A percentile compares a stretch with the other conserved stretches of the same genome.
Evolutionary conservation across 2,329 filamentous ascomycete species (phyloP).

Genomic region (Cladophialophora immunda): DNA sequence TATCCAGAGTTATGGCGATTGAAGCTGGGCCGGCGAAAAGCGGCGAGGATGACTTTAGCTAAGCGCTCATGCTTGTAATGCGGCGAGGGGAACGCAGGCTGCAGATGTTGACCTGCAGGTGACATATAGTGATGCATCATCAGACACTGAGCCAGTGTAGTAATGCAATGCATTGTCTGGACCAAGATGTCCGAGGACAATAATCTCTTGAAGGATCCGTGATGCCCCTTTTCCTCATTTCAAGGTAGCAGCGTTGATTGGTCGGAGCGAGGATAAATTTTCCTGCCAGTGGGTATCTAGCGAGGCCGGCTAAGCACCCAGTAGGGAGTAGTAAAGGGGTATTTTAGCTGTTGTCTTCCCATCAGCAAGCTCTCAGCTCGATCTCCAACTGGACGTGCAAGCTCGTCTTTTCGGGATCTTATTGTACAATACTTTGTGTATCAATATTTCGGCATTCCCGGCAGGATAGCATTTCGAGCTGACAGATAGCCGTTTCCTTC

Average conservation of each 20-base stretch:
- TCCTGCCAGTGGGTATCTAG: conserved; percentile 1
- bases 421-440: conserved; percentile 20
- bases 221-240: background rate
- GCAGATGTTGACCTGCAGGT: background rate
- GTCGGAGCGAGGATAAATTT: background rate
- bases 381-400: conserved; percentile 21
- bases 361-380: conserved; percentile 4
- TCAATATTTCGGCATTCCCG: conserved; percentile 10
- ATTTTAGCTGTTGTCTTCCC: conserved; percentile 8
- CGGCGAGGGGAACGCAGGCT: background rate
- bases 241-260: background rate
- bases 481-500: background rate
- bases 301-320: background rate
- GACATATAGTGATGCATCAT: conserved; percentile 6
- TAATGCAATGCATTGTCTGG: conserved; percentile 1
- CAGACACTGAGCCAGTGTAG: background rate
- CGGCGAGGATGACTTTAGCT: conserved; percentile 47
- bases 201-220: background rate
- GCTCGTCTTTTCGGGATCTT: conserved; percentile 8
- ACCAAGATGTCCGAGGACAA: background rate
- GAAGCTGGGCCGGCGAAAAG: conserved; percentile 39
- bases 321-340: background rate
- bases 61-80: conserved; percentile 13
- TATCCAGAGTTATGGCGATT: conserved; percentile 57
- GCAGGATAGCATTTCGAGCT: background rate